Evolutionary conservation across 129 eudicot genomes (phyloP).

Genomic region (Rutidosis leptorrhynchoides): DNA sequence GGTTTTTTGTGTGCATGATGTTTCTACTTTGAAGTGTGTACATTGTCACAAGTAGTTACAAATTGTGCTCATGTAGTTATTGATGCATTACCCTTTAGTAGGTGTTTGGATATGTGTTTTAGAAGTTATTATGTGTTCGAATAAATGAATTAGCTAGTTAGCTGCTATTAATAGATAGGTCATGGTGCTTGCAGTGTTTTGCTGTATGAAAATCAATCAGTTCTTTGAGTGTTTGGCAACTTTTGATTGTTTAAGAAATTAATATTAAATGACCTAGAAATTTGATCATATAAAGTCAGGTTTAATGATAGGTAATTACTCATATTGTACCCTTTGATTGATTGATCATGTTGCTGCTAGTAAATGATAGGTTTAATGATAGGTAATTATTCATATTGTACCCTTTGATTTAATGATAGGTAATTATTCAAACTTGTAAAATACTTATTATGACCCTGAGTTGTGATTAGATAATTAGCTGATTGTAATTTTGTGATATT

Average conservation of each 20-base stretch:
- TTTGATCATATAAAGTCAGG: background rate
- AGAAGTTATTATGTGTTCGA: background rate
- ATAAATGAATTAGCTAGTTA: background rate
- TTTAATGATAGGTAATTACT: background rate
- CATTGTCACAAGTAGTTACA: background rate
- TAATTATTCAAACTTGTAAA: background rate
- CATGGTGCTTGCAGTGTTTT: background rate
- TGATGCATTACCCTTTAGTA: background rate
- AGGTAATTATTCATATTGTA: background rate
- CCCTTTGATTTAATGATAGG: background rate
- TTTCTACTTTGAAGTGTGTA: conserved; percentile 5
- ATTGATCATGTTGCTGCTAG: background rate
- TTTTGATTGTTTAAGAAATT: background rate
- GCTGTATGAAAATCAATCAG: background rate
- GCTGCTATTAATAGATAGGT: background rate
- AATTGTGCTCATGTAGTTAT: conserved; percentile 3
- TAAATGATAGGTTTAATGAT: background rate
- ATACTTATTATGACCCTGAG: background rate
- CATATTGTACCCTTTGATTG: background rate
- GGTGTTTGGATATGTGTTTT: background rate
- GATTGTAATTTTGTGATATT: background rate
- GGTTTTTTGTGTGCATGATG: background rate
- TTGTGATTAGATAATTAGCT: background rate
- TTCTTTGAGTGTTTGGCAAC: background rate
- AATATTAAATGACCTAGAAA: background rate